These are phyloP conservation scores for Geosmithia putterillii DNA, from an alignment of 2,329 filamentous ascomycete genomes.

Conservation along the genomic window DNA sequence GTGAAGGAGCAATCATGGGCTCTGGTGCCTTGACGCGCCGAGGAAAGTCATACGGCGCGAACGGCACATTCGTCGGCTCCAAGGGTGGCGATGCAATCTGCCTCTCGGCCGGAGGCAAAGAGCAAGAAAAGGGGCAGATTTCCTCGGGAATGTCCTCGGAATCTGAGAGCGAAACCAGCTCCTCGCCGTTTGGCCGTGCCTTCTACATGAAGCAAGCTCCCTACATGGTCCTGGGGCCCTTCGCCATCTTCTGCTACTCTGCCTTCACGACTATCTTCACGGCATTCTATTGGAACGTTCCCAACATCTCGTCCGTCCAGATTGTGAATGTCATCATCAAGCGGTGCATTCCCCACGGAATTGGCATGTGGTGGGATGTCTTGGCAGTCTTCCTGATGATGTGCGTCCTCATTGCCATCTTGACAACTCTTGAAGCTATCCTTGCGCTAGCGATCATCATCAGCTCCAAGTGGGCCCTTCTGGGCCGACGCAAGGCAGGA, in stretches of 20 bases:
- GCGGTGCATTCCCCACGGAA: slow-evolving; percentile 8
- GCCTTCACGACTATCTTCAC: slow-evolving; percentile 30
- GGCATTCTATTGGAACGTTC: slow-evolving; percentile 37
- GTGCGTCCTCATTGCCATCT: slow-evolving; percentile 22
- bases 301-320: slow-evolving; percentile 33
- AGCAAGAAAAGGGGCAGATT: slow-evolving; percentile 6
- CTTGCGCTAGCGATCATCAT: slow-evolving; percentile 30
- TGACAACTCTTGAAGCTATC: slow-evolving; percentile 29
- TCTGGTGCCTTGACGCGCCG: slow-evolving; percentile 38
- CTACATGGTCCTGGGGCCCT: slow-evolving; percentile 35
- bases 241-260: slow-evolving; percentile 37
- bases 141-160: slow-evolving; percentile 1
- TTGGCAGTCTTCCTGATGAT: slow-evolving; percentile 27
- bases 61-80: slow-evolving; percentile 38
- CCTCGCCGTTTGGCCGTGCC: slow-evolving; percentile 39
- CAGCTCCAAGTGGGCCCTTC: slow-evolving; percentile 35
- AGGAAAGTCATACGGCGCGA: slow-evolving; percentile 27
- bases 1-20: slow-evolving; percentile 35
- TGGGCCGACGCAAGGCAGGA: slow-evolving; percentile 36
- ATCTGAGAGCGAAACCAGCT: slow-evolving; percentile 3
- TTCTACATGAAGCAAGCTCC: slow-evolving; percentile 38
- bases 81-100: slow-evolving; percentile 37
- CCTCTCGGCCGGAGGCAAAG: slow-evolving; percentile 12
- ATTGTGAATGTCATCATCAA: slow-evolving; percentile 23
- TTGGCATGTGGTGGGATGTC: slow-evolving; percentile 15